Percentiles rank a stretch among this genome's conserved stretches.
Conservation (phyloP, 441 rosid genomes). For the Pelargonium australe region DNA sequence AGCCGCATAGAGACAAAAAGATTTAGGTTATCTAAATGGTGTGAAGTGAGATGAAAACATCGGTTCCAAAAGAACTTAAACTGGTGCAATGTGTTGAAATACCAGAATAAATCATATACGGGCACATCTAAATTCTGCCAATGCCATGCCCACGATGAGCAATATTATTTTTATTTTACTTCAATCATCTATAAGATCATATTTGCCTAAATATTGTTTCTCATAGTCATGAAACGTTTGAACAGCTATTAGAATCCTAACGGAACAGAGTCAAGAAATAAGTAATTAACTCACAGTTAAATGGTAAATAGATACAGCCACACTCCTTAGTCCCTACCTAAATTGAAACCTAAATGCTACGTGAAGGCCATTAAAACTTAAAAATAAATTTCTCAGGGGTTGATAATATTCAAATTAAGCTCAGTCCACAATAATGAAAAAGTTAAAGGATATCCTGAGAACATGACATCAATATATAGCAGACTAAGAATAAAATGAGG, state of each 20-base stretch:
- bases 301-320: not conserved
- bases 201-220: too few species aligned
- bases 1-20: not conserved
- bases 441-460: too few species aligned
- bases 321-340: not conserved
- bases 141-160: not conserved
- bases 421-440: too few species aligned
- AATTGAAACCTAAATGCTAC: not conserved
- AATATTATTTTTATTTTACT: not conserved
- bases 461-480: too few species aligned
- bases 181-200: not conserved
- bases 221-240: not conserved
- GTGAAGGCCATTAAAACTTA: not conserved
- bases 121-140: not conserved
- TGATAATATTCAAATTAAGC: too few species aligned
- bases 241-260: not conserved
- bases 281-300: not conserved
- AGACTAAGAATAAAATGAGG: not conserved
- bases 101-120: not conserved
- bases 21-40: not conserved
- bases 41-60: too few species aligned
- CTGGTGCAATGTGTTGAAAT: too few species aligned
- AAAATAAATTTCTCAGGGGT: too few species aligned
- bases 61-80: too few species aligned
- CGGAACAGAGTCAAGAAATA: too few species aligned